phyloP scores from a whole-genome alignment of 2,329 filamentous ascomycete species.

The Graphilbum sp. region DNA sequence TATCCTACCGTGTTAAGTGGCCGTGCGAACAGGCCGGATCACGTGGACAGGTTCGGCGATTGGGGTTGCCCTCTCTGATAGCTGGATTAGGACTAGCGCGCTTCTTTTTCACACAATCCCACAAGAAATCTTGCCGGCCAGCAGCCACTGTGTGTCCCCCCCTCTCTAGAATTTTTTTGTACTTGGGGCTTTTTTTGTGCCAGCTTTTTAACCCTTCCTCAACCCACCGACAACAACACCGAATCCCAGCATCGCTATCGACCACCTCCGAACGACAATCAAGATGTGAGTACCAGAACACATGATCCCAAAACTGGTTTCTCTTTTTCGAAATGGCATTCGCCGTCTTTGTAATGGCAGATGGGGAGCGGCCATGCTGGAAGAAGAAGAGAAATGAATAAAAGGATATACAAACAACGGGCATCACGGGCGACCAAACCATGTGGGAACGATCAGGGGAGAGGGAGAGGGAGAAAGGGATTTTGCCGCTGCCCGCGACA shows the following conservation, averaged over 20 bases:
- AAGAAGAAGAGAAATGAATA: neutral
- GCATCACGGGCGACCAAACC: no score
- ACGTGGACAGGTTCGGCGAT: neutral
- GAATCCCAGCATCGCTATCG: slow-evolving; percentile 2
- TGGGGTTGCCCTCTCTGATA: slow-evolving; percentile 10
- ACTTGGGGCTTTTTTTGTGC: slow-evolving; percentile 3
- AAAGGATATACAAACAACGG: no score
- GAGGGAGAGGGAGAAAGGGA: no score
- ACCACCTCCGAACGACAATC: slow-evolving; percentile 6
- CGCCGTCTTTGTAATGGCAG: neutral
- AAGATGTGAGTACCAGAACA: slow-evolving; percentile 6
- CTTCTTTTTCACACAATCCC: slow-evolving; percentile 7
- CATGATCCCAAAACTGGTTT: neutral
- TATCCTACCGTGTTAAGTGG: neutral
- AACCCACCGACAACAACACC: slow-evolving; percentile 2
- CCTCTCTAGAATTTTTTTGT: slow-evolving; percentile 5
- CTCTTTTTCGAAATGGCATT: neutral
- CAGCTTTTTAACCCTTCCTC: neutral
- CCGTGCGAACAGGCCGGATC: neutral
- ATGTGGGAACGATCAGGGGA: no score
- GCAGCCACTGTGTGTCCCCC: slow-evolving; percentile 2
- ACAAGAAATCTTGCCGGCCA: slow-evolving; percentile 6
- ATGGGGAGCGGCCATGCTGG: neutral
- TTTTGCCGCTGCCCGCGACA: no score
- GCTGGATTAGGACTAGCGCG: slow-evolving; percentile 4